phyloP scores from a whole-genome alignment of 2,329 filamentous ascomycete genomes.

The Penicillium sclerotiorum region DNA sequence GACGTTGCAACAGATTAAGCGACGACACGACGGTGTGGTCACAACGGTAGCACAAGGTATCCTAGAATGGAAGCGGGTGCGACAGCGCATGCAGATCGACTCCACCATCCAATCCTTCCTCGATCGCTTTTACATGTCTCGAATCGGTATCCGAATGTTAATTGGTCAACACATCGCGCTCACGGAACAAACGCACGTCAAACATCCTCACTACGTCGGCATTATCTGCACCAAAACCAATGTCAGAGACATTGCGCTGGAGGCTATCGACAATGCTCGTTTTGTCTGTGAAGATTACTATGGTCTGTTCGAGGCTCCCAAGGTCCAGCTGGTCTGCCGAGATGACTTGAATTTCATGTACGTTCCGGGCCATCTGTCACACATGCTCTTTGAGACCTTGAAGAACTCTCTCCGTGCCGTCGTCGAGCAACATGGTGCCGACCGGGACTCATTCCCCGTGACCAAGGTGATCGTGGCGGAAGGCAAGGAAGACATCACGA shows the following conservation, averaged over 20 bases:
- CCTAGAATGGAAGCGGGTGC: slow-evolving; percentile 93
- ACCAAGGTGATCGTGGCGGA: slow-evolving; percentile 98
- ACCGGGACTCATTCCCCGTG: slow-evolving; percentile 93
- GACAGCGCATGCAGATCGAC: slow-evolving; percentile 97
- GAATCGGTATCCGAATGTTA: slow-evolving; percentile 98
- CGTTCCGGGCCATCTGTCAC: slow-evolving; percentile 95
- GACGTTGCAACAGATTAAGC: slow-evolving; percentile 90
- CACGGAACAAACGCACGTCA: slow-evolving; percentile 86
- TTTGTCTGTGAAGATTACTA: slow-evolving; percentile 99
- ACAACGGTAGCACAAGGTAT: slow-evolving; percentile 98
- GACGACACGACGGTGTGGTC: slow-evolving; percentile 93
- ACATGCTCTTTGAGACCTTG: slow-evolving; percentile 99
- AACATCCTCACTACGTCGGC: slow-evolving; percentile 91
- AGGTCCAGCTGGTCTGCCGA: slow-evolving; percentile 94
- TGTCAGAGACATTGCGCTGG: slow-evolving; percentile 88
- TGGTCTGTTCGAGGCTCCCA: slow-evolving; percentile 92
- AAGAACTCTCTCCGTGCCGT: slow-evolving; percentile 98
- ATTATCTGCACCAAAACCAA: slow-evolving; percentile 99
- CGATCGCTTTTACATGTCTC: slow-evolving; percentile 99
- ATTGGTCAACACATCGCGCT: slow-evolving; percentile 98
- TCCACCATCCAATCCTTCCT: slow-evolving; percentile 96
- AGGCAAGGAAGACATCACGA: slow-evolving; percentile 97
- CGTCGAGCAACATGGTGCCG: slow-evolving; percentile 90
- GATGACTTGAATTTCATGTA: slow-evolving; percentile 98
- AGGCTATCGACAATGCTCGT: slow-evolving; percentile 97